Conservation (phyloP, 306 rosid genomes). For the Castanea mollissima region DNA sequence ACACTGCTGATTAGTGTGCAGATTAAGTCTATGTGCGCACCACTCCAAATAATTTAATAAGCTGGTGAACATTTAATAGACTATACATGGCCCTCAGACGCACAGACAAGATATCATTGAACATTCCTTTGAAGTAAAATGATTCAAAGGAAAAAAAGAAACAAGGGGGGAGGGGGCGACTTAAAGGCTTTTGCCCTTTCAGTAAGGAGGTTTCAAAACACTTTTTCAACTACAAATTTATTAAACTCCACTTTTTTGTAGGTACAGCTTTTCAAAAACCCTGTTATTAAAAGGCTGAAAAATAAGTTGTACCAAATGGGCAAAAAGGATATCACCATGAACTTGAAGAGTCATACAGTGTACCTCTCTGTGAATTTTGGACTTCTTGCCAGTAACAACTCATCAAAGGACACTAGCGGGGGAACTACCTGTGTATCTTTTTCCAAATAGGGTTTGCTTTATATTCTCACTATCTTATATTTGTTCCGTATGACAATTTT, state of each 20-base stretch:
- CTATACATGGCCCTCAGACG: neutral
- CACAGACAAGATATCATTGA: neutral
- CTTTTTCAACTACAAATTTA: no score
- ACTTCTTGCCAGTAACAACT: neutral
- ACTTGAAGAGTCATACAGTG: neutral
- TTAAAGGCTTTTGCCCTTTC: neutral
- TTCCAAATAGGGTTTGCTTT: no score
- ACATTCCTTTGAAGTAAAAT: neutral
- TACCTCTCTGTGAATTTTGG: neutral
- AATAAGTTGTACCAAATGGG: no score
- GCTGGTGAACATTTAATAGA: neutral
- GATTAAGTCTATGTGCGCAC: neutral
- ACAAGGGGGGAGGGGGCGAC: neutral
- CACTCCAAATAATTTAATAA: neutral
- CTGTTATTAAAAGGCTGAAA: no score
- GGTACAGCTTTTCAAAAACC: no score
- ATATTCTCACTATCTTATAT: no score
- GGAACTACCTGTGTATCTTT: no score
- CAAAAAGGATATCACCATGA: neutral
- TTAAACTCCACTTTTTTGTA: no score
- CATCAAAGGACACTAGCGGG: neutral
- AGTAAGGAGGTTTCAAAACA: no score
- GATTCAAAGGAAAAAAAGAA: neutral
- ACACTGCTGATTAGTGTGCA: neutral
- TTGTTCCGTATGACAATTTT: no score